Percentiles rank a stretch among this genome's conserved stretches.
phyloP scores from a whole-genome alignment of 2,329 filamentous ascomycete species.

The Grosmannia huntii region DNA sequence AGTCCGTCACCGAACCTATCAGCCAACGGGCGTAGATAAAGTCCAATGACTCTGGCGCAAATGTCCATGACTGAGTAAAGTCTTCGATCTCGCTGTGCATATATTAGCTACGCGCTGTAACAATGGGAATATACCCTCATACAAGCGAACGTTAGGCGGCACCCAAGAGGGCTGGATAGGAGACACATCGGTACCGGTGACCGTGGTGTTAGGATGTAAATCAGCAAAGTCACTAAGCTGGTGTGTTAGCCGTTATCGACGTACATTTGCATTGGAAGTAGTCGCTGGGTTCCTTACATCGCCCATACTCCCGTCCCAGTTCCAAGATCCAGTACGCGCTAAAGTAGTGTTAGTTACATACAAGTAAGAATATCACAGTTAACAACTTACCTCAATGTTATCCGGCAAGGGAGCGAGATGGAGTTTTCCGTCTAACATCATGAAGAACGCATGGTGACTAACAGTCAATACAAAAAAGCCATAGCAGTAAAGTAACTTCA shows the following conservation, averaged over 20 bases:
- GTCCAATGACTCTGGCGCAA: conserved; percentile 32
- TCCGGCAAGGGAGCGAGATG: not conserved
- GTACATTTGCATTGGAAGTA: not conserved
- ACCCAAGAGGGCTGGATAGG: not conserved
- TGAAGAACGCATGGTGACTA: not conserved
- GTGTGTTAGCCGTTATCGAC: not conserved
- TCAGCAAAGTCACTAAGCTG: not conserved
- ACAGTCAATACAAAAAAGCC: not conserved
- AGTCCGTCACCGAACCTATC: conserved; percentile 38
- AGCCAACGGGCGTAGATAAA: conserved; percentile 44
- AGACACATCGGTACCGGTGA: not conserved
- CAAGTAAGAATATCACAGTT: not conserved
- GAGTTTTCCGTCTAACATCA: not conserved
- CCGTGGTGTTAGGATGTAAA: not conserved
- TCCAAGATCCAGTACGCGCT: not conserved
- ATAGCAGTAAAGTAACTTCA: not conserved
- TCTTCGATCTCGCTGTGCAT: conserved; percentile 39
- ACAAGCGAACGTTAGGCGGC: not conserved
- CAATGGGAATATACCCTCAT: not conserved
- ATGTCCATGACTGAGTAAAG: conserved; percentile 38
- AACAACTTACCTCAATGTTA: not conserved
- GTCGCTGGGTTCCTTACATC: not conserved
- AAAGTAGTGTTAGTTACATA: not conserved
- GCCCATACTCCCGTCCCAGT: conserved; percentile 1
- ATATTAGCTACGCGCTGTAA: not conserved